Conservation (phyloP, 495 filamentous ascomycete species). For the Xylaria intraflava region DNA sequence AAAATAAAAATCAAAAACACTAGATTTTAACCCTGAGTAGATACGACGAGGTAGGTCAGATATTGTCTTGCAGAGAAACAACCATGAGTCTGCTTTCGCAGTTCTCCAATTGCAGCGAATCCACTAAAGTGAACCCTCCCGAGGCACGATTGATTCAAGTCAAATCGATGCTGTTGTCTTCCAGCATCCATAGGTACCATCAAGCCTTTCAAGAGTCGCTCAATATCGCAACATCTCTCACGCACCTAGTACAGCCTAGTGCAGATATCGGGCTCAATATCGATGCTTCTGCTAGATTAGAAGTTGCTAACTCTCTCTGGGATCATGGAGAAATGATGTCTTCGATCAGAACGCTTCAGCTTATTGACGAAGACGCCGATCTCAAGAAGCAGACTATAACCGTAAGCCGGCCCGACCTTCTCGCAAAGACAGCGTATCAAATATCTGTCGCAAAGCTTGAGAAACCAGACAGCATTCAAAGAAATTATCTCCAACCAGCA, state of each 20-base stretch:
- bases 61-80: slow-evolving; percentile 75
- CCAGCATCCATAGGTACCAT: slow-evolving; percentile 68
- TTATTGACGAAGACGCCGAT: slow-evolving; percentile 55
- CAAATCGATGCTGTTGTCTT: slow-evolving; percentile 62
- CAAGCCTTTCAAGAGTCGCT: slow-evolving; percentile 79
- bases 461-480: slow-evolving; percentile 83
- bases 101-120: slow-evolving; percentile 53
- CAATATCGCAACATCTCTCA: slow-evolving; percentile 73
- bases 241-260: slow-evolving; percentile 61
- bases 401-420: slow-evolving; percentile 69
- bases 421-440: slow-evolving; percentile 81
- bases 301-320: slow-evolving; percentile 87
- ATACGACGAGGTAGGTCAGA: slow-evolving; percentile 71
- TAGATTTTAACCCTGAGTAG: slow-evolving; percentile 42
- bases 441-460: slow-evolving; percentile 89
- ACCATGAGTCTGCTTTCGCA: slow-evolving; percentile 74
- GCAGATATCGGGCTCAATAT: slow-evolving; percentile 64
- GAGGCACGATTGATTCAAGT: slow-evolving; percentile 68
- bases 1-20: slow-evolving; percentile 6
- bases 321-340: slow-evolving; percentile 87
- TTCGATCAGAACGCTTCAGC: slow-evolving; percentile 81
- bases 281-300: slow-evolving; percentile 64
- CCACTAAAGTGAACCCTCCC: slow-evolving; percentile 47
- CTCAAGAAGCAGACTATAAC: slow-evolving; percentile 64
- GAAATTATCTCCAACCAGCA: slow-evolving; percentile 72